Percentiles rank a stretch among this genome's conserved stretches.
phyloP scores from a whole-genome alignment of 2,329 filamentous ascomycete species.

The Phyllosticta citriasiana region DNA sequence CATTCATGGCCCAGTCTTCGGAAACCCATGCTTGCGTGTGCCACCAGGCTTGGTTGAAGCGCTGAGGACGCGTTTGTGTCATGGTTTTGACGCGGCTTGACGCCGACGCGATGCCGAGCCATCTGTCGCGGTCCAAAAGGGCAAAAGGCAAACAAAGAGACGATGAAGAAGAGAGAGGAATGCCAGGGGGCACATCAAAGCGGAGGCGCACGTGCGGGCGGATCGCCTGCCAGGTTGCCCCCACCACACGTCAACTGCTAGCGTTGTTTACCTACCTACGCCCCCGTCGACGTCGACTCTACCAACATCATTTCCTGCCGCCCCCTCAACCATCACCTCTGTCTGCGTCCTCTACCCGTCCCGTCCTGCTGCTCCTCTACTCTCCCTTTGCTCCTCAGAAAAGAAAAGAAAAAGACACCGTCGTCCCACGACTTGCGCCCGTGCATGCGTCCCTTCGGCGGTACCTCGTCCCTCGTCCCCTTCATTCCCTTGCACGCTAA shows the following conservation, averaged over 20 bases:
- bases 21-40: no score
- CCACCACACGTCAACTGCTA: background rate
- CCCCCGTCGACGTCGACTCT: background rate
- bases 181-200: background rate
- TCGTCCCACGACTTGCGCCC: background rate
- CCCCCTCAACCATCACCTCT: slow-evolving; percentile 1
- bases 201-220: background rate
- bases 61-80: no score
- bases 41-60: no score
- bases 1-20: no score
- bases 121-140: no score
- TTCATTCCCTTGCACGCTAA: slow-evolving; percentile 5
- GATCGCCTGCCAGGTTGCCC: background rate
- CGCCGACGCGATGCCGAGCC: no score
- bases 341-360: background rate
- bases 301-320: slow-evolving; percentile 1
- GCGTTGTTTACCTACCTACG: slow-evolving; percentile 8
- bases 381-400: background rate
- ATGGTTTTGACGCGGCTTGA: no score
- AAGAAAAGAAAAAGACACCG: background rate
- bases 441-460: background rate
- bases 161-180: background rate
- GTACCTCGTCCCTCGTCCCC: slow-evolving; percentile 1
- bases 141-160: background rate
- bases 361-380: background rate